A percentile compares a stretch with the other conserved stretches of the same genome.
These are phyloP conservation scores for Ustanciosporium gigantosporum DNA, from an alignment of 1,284 basidiomycete genomes.

Conservation along the genomic window DNA sequence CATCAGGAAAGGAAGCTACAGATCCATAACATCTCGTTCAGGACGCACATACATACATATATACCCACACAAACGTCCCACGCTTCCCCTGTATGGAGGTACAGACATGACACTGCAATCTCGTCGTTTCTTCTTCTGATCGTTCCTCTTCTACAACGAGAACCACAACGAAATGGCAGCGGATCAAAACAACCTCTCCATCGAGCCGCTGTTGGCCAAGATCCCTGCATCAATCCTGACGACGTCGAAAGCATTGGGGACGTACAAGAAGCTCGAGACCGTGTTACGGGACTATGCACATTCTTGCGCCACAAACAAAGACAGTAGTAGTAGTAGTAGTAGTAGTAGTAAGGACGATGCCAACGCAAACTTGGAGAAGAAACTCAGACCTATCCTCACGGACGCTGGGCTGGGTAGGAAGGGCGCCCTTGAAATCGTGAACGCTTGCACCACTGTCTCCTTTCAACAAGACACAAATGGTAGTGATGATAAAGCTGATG, in stretches of 20 bases:
- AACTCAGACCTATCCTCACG: constrained; percentile 32
- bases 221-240: constrained; percentile 54
- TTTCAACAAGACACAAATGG: neutral
- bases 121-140: too few species aligned
- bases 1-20: too few species aligned
- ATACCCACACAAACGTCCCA: too few species aligned
- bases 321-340: too few species aligned
- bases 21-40: too few species aligned
- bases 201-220: constrained; percentile 8
- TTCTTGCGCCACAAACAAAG: neutral
- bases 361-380: constrained; percentile 15
- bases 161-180: too few species aligned
- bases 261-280: constrained; percentile 34
- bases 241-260: constrained; percentile 33
- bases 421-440: constrained; percentile 22
- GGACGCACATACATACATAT: too few species aligned
- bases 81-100: too few species aligned
- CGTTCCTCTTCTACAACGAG: too few species aligned
- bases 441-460: constrained; percentile 12
- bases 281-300: constrained; percentile 16
- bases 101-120: too few species aligned
- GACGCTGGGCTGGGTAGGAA: constrained; percentile 47
- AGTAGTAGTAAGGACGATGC: too few species aligned
- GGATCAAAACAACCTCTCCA: too few species aligned
- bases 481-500: neutral